Evolutionary conservation across 148 eudicot species (phyloP), one percentile per base, ranked within the genome.

Genomic region (Chenopodium berlandieri): DNA sequence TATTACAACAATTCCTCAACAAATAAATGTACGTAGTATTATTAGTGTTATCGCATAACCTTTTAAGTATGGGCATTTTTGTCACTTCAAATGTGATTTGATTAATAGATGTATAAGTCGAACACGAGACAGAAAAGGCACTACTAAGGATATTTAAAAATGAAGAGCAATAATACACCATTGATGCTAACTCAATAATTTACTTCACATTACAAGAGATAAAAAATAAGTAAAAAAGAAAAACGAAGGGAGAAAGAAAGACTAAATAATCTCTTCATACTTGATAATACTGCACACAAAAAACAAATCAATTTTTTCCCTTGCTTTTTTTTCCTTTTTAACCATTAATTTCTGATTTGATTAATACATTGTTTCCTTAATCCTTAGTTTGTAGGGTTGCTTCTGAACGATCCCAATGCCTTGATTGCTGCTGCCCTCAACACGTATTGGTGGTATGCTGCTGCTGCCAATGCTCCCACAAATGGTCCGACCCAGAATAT

Each of bases 401-500:
- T 94, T 20, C 98, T 85, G 92, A 92, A 94, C 2, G 98, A 94
- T 30, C 97, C 98, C 88, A 94, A 78, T 19, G 98, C 98, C 80
- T 94, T 94, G 19, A 93, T 82, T 11, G 95, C 98, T 47, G 89
- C 94, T 64, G 98, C 98, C 80, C 98, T 90, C 89, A 94, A 85
- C 73, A 93, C 85, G 85, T 90, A 94, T 89, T 94, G 98, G 79
- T 94, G 98, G 84, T 94, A 94, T 34, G 91, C 91, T 74, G 98
- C 94, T 62, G 97, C 98, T 78, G 90, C 92, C 85, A 91, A 62
- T 25, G 98, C 98, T 82, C 98, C 98, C 67, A 89, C 91, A 62
- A 93, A 88, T 62, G 98, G 97, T 56, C 98, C 98, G 4, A 94
- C 98, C 98, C 97, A 94, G 88, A 94, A 94, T 46, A 94, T 93